A percentile compares a stretch with the other conserved stretches of the same genome.
phyloP scores from a whole-genome alignment of 257 asterid genomes.

The Solanum chaucha region DNA sequence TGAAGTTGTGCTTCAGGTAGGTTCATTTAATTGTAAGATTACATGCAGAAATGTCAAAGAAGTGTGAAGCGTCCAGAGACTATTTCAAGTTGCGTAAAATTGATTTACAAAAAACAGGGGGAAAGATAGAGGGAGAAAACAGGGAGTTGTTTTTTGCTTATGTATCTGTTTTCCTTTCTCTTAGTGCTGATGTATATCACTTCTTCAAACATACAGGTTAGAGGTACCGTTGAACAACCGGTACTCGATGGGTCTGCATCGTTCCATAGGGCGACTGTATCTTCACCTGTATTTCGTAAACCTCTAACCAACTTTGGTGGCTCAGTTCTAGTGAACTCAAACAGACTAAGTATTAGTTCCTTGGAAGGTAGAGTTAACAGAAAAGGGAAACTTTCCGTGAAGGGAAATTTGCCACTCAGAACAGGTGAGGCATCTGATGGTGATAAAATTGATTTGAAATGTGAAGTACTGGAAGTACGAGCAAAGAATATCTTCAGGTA shows the following conservation, averaged over 20 bases:
- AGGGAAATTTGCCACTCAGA: slow-evolving; percentile 83
- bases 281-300: slow-evolving; percentile 90
- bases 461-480: slow-evolving; percentile 95
- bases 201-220: slow-evolving; percentile 41
- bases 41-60: neutral
- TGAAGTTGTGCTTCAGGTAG: slow-evolving; percentile 92
- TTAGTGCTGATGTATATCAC: slow-evolving; percentile 10
- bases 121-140: neutral
- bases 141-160: neutral
- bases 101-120: neutral
- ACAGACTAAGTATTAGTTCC: slow-evolving; percentile 70
- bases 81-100: neutral
- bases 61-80: neutral
- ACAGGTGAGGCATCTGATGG: slow-evolving; percentile 54
- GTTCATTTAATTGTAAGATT: neutral
- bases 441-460: slow-evolving; percentile 88
- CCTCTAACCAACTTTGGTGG: slow-evolving; percentile 94
- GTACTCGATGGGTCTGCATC: slow-evolving; percentile 95
- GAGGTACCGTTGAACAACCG: slow-evolving; percentile 99
- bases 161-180: neutral
- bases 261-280: slow-evolving; percentile 88
- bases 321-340: slow-evolving; percentile 79
- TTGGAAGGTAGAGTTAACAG: slow-evolving; percentile 95
- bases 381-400: slow-evolving; percentile 83
- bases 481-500: slow-evolving; percentile 89